phyloP scores from a whole-genome alignment of 345 rosid species.

The rapeseed (Brassica napus) region Da-Ae NC_063441.1:20001501-20002000 shows the following conservation, averaged over 20 bases:
- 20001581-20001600: not conserved
- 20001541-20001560: not conserved
- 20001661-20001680: not conserved
- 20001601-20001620: not conserved
- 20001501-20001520: not conserved
- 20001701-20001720: not conserved
- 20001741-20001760: constrained; percentile 4
- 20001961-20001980: not conserved
- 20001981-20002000: not conserved
- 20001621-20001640: not conserved
- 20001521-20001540: not conserved
- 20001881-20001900: not conserved
- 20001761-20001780: not conserved
- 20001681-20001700: not conserved
- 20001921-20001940: not conserved
- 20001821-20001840: not conserved
- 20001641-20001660: constrained; percentile 6
- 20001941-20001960: constrained; percentile 2
- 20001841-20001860: not conserved
- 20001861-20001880: not conserved
- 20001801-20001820: constrained; percentile 1
- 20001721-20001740: not conserved
- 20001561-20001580: not conserved
- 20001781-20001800: constrained; percentile 8
- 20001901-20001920: not conserved